Evolutionary conservation across 2,329 filamentous ascomycete genomes (phyloP), one percentile per base, ranked within the genome.

Genomic region (Macrophomina phaseolina): DNA sequence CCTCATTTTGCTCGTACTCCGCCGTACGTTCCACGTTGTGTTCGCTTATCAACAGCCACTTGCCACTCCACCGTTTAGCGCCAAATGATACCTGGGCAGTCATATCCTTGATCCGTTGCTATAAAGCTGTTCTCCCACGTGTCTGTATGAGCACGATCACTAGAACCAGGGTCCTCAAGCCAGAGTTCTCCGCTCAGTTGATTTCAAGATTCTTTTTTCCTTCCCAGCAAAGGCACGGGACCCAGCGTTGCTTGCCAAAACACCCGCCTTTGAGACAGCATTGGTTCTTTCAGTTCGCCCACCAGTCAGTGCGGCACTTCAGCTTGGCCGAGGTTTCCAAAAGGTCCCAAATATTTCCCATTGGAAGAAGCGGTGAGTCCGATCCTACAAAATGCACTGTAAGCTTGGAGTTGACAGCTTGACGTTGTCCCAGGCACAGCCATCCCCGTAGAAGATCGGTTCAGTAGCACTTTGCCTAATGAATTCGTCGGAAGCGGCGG

Each of bases 11-110:
- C 38, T 58, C 16, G 52, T 58, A 38, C 28, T 5, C 63, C 52
- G 42, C 40, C 32, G 36, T 23, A 46, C 38, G 63, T 58, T 30
- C 40, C 63, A 58, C 51, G 5, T 16, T 49, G 32, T 58, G 40
- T 32, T 8, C 32, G 18, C 52, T 65, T 65, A 65, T 55, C 42
- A 38, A 51, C 52, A 64, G 36, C 48, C 62, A 64, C 51, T 42
- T 5, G 55, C n/a, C 32, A 23, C 32, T 18, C 32, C 18, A 23
- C 16, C 5, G 36, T 38, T 45, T 12, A 18, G n/a, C 12, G 16
- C 36, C n/a, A 28, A 38, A 14, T 34, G 30, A 36, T 49, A 48
- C n/a, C 28, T 62, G 12, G n/a, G n/a, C 32, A 4, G 48, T n/a
- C 23, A 12, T 5, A 42, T 12, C 42, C 9, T 48, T 42, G 7